These are phyloP conservation scores for Termitomyces titanicus DNA, from an alignment of 768 basidiomycete genomes.

Conservation along the genomic window DNA sequence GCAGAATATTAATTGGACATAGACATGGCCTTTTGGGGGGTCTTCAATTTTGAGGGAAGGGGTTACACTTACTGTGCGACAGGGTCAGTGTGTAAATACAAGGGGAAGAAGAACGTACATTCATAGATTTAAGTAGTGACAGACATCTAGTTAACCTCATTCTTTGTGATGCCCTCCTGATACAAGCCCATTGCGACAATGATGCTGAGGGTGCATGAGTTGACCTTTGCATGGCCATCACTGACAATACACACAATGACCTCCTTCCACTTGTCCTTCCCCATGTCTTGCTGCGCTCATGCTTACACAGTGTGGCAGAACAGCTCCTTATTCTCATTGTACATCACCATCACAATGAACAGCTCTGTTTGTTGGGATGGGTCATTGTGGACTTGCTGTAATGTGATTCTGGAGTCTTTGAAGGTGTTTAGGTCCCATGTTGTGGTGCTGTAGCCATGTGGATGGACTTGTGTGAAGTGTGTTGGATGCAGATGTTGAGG, in stretches of 20 bases:
- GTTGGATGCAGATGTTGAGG: constrained; percentile 73
- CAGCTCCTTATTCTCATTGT: constrained; percentile 88
- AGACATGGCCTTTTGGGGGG: constrained; percentile 75
- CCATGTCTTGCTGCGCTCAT: constrained; percentile 91
- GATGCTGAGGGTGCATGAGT: constrained; percentile 76
- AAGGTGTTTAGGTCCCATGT: constrained; percentile 97
- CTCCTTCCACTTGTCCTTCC: constrained; percentile 98
- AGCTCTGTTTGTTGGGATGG: constrained; percentile 91
- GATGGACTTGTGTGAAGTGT: constrained; percentile 85
- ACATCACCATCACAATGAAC: constrained; percentile 98
- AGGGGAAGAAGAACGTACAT: constrained; percentile 23
- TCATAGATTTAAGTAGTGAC: constrained; percentile 92
- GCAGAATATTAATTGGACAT: constrained; percentile 91
- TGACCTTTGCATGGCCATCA: constrained; percentile 84
- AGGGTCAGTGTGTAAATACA: too few species aligned
- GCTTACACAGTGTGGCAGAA: constrained; percentile 85
- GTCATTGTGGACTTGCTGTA: constrained; percentile 89
- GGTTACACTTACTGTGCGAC: constrained; percentile 57
- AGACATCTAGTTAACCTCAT: constrained; percentile 73
- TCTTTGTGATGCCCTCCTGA: constrained; percentile 87
- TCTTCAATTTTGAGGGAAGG: constrained; percentile 81
- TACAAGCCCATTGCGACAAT: constrained; percentile 93
- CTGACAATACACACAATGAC: constrained; percentile 92
- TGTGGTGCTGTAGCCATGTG: constrained; percentile 95
- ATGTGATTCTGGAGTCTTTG: constrained; percentile 72